Conservation (phyloP, 495 filamentous ascomycete genomes). For the Rhypophila decipiens region DNA sequence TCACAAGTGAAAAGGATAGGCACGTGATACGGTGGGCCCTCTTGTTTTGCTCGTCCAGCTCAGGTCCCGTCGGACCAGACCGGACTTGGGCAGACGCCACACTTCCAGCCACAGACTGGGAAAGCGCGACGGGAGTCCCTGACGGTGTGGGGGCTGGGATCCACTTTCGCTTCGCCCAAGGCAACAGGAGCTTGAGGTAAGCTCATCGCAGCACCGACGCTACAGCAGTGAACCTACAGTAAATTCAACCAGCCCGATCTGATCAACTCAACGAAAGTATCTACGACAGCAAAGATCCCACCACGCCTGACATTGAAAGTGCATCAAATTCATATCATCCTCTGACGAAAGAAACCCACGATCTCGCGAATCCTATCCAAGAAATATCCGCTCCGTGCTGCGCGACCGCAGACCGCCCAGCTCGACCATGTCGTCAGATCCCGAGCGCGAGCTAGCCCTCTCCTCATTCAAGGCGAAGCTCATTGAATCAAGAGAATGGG, state of each 20-base stretch:
- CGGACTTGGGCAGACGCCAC: no score
- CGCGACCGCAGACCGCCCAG: neutral
- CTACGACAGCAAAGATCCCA: neutral
- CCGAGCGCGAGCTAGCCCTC: constrained; percentile 76
- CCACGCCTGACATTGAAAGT: neutral
- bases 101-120: no score
- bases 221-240: neutral
- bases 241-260: neutral
- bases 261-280: neutral
- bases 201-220: constrained; percentile 2
- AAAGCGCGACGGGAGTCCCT: no score
- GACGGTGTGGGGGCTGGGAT: no score
- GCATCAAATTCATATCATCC: neutral
- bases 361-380: neutral
- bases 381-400: neutral
- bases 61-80: no score
- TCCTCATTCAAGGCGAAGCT: constrained; percentile 88
- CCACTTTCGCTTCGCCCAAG: constrained; percentile 6
- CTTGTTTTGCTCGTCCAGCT: no score
- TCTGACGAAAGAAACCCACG: neutral
- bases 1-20: no score
- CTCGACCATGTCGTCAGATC: constrained; percentile 35
- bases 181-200: constrained; percentile 18
- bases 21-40: no score
- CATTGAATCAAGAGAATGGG: constrained; percentile 95